Conservation (phyloP, 495 filamentous ascomycete species). For the Articulospora tetracladia region DNA sequence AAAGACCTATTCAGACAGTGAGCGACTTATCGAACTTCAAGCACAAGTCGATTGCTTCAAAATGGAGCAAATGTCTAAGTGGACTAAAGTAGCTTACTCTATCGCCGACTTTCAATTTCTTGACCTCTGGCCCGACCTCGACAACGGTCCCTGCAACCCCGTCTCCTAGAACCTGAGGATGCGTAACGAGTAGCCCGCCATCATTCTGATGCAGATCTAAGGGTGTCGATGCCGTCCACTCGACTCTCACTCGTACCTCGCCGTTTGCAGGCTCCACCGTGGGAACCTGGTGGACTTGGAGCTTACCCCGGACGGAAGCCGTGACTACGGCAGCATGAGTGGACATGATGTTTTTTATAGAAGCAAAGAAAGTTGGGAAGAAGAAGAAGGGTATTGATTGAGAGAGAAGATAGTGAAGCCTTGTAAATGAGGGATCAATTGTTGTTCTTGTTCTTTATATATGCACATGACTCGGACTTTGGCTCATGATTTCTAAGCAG, state of each 20-base stretch:
- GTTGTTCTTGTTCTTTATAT: neutral
- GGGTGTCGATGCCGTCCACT: conserved; percentile 50
- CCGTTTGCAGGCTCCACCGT: conserved; percentile 33
- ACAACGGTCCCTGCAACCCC: conserved; percentile 41
- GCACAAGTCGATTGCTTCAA: neutral
- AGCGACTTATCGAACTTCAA: neutral
- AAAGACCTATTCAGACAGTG: conserved; percentile 33
- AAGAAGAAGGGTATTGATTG: no score
- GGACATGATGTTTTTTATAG: neutral
- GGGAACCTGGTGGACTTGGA: conserved; percentile 30
- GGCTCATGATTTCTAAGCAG: neutral
- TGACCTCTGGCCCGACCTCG: conserved; percentile 35
- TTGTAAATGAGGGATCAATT: no score
- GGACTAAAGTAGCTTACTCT: neutral
- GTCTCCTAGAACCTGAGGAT: conserved; percentile 33
- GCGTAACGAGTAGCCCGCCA: conserved; percentile 40
- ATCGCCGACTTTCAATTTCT: conserved; percentile 36
- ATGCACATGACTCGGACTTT: no score
- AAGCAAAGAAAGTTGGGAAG: no score
- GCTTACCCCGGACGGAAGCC: conserved; percentile 30
- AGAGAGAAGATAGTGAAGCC: no score
- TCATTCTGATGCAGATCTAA: conserved; percentile 52
- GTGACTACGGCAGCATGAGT: conserved; percentile 41
- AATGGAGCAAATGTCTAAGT: neutral
- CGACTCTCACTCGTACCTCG: conserved; percentile 37